Evolutionary conservation across 345 rosid species (phyloP), one percentile per base, ranked within the genome.

Genomic region (Garcia nutans): DNA sequence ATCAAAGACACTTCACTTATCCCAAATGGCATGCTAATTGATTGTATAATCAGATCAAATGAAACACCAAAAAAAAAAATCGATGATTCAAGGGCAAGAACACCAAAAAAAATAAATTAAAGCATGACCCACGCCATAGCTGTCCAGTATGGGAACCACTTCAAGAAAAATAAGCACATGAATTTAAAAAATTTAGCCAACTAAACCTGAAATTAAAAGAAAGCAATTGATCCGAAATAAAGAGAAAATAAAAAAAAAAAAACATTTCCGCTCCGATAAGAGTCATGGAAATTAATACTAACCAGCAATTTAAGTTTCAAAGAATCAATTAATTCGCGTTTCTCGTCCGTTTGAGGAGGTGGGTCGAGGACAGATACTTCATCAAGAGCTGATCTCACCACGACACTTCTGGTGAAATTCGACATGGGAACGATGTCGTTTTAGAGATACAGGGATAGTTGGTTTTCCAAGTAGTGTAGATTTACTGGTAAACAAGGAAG

Each of bases 271-370:
- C 6, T 11, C 37, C 3, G 19, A 20, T 16, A 20, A 28, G 15
- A 19, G 10, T 12, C 23, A 33, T 26, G 11, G 19, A 4, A 37
- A 37, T 37, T 37, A 8, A 20, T 15, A 66, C 87, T 74, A 61
- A 91, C 96, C 79, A 91, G 87, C 77, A 91, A 84, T 13, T 87
- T 87, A 76, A 91, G 83, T 82, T 91, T 89, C 75, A 87, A 78
- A 49, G 86, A 70, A 56, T 84, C 83, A 26, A 84, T 41, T 31
- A 42, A 16, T 22, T 77, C 70, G 54, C 9, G 49, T 20, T 78
- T 86, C 45, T 62, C 68, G 0, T 68, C 74, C 2, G 41, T 55
- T 19, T 41, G 76, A 28, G 88, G 76, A 5, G 87, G 85, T 7
- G 82, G 86, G 13, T 82, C 88, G 12, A 85, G 71, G 54, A 83